Percentiles rank a stretch among this genome's conserved stretches.
Evolutionary conservation across 305 asterid species (phyloP).

Genomic region (Fraxinus baroniana): DNA sequence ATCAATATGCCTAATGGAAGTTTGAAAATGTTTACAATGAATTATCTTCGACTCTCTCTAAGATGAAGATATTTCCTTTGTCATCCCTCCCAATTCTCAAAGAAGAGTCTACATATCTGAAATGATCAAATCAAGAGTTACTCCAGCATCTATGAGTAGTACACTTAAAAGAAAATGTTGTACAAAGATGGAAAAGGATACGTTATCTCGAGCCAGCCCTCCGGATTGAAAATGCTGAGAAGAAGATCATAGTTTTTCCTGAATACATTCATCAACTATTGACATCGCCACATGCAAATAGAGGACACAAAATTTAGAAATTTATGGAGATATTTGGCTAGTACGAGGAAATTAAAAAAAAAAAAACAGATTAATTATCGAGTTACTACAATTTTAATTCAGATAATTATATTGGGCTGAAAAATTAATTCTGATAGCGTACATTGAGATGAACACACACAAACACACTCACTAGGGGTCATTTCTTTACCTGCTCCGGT

Average conservation of each 20-base stretch:
- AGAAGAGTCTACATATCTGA: slow-evolving; percentile 73
- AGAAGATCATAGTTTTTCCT: slow-evolving; percentile 76
- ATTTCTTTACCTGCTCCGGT: slow-evolving; percentile 70
- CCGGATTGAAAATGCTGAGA: slow-evolving; percentile 78
- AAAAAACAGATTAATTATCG: background rate
- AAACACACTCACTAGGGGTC: background rate
- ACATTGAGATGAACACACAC: background rate
- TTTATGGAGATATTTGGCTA: background rate
- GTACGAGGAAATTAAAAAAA: background rate
- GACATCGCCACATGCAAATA: slow-evolving; percentile 16
- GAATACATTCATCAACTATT: slow-evolving; percentile 84
- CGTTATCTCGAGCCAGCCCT: slow-evolving; percentile 96
- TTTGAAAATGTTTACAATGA: background rate
- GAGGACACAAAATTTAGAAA: background rate
- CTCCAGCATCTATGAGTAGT: background rate
- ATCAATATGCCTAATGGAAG: background rate
- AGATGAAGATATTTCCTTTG: slow-evolving; percentile 72
- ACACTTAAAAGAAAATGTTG: background rate
- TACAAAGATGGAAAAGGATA: slow-evolving; percentile 35
- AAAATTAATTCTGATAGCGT: background rate
- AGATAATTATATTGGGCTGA: background rate
- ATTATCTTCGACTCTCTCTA: slow-evolving; percentile 51
- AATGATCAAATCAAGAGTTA: slow-evolving; percentile 19
- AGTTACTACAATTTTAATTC: background rate
- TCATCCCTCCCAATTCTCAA: slow-evolving; percentile 88